Evolutionary conservation across 139 green algal genomes (phyloP), one percentile per base, ranked within the genome.

Genomic region (Picochlorum sp.): DNA sequence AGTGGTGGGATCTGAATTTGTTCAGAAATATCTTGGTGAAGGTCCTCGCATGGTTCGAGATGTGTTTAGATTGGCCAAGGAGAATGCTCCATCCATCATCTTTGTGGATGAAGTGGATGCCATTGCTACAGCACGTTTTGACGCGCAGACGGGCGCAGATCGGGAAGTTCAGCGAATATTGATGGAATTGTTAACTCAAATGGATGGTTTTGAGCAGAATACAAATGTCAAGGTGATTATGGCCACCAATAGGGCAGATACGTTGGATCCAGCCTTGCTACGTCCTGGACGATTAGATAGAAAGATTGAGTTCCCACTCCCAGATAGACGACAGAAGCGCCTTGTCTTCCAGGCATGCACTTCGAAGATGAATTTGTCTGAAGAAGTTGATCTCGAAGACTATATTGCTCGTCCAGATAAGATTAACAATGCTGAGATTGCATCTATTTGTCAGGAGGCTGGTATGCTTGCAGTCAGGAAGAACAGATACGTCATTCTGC

Each of bases 141-240:
- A 99, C 67, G 93, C 93, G 7, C 89, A 97, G 72, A 97, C 89
- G 2, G 88, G 88, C 4, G 86, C 86, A n/a, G 85, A 94, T 65
- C 57, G 93, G 12, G 93, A 99, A 75, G 93, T 99, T 57, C 93
- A 99, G 83, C 83, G 93, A 49, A 99, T 98, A 64, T 82, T 99
- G 10, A 98, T 99, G 91, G 93, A 99, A 82, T 84, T 99, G 51
- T 82, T 99, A 30, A 98, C 96, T 60, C 93, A 98, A 81, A 94
- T 95, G 85, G 93, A 99, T 69, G 93, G 93, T 28, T 99, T 99
- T 67, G 93, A 99, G 67, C 93, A 98, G 73, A 93, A 67, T 24
- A 86, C 89, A 22, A 95, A 90, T 35, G 84, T 91, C 57, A 91
- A 91, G 77, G 86, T 99, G 16, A 99, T 99, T 74, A 99, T 99